These are phyloP conservation scores for Rhododendron williamsianum DNA, from an alignment of 148 eudicot species.

Conservation along the genomic window DNA sequence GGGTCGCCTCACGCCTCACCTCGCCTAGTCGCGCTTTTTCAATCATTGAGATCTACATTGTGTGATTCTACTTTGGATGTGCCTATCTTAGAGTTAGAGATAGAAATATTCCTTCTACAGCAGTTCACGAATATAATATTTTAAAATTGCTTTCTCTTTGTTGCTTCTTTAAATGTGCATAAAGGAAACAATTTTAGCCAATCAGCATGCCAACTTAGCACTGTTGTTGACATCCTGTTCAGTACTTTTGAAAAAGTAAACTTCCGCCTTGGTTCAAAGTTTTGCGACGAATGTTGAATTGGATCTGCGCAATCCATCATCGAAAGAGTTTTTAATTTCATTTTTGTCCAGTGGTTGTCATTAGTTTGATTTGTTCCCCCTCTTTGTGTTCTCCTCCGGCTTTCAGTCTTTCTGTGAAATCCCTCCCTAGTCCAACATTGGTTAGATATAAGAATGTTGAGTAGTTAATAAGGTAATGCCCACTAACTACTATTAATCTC, in stretches of 20 bases:
- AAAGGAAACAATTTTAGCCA: not conserved
- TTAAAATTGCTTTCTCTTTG: not conserved
- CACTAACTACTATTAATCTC: not conserved
- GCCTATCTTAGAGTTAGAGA: not conserved
- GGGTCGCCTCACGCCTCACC: too few relatives aligned
- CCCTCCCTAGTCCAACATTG: not conserved
- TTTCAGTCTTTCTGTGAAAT: not conserved
- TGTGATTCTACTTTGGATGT: not conserved
- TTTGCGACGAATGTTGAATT: not conserved
- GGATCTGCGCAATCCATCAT: not conserved
- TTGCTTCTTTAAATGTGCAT: not conserved
- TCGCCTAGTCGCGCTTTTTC: too few relatives aligned
- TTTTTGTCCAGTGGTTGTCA: not conserved
- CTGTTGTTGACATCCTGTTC: not conserved
- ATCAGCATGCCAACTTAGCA: conserved; percentile 2
- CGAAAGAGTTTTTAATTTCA: not conserved
- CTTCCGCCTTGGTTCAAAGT: not conserved
- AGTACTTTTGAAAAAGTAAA: not conserved
- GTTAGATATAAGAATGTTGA: not conserved
- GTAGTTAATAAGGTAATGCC: not conserved
- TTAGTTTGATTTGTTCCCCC: not conserved
- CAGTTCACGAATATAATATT: not conserved
- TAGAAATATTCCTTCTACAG: not conserved
- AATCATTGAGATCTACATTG: not conserved
- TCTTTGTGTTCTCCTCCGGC: not conserved